Percentiles rank a stretch among this genome's conserved stretches.
phyloP scores from a whole-genome alignment of 2,329 filamentous ascomycete genomes.

The Metarhizium album region DNA sequence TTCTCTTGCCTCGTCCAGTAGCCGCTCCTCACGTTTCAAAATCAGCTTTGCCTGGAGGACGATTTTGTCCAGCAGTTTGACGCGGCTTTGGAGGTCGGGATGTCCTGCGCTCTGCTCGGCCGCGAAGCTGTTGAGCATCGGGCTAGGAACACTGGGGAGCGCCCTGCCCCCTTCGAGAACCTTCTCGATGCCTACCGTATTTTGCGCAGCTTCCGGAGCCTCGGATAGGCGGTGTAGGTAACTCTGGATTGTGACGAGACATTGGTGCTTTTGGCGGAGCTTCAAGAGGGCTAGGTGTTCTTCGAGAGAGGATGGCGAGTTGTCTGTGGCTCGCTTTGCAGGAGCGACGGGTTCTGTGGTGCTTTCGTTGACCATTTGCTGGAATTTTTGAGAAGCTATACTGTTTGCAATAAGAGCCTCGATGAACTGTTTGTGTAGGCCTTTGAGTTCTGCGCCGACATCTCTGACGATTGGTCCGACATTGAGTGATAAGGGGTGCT shows the following conservation, averaged over 20 bases:
- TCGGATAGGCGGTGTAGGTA: conserved; percentile 39
- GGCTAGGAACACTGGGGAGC: conserved; percentile 40
- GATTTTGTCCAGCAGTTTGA: conserved; percentile 45
- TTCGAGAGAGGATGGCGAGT: conserved; percentile 25
- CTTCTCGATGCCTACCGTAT: conserved; percentile 37
- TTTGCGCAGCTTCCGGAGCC: conserved; percentile 39
- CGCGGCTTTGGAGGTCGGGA: conserved; percentile 34
- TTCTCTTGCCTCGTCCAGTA: conserved; percentile 37
- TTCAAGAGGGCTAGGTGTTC: conserved; percentile 41
- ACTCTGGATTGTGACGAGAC: conserved; percentile 37
- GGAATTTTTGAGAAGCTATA: conserved; percentile 38
- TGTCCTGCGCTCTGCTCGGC: conserved; percentile 27
- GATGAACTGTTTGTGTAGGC: conserved; percentile 43
- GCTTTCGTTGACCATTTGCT: conserved; percentile 20
- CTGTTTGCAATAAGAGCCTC: conserved; percentile 42
- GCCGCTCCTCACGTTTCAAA: conserved; percentile 44
- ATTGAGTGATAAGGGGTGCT: conserved; percentile 37
- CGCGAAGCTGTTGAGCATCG: conserved; percentile 39
- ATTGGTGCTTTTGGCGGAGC: conserved; percentile 40
- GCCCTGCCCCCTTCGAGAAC: conserved; percentile 33
- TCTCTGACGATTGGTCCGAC: conserved; percentile 26
- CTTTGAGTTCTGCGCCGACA: conserved; percentile 28
- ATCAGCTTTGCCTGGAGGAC: conserved; percentile 47
- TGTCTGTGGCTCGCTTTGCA: conserved; percentile 2
- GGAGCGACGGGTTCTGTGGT: conserved; percentile 8